phyloP scores from a whole-genome alignment of 1,139 yeast genomes.

The Protomyces inouyei region DNA sequence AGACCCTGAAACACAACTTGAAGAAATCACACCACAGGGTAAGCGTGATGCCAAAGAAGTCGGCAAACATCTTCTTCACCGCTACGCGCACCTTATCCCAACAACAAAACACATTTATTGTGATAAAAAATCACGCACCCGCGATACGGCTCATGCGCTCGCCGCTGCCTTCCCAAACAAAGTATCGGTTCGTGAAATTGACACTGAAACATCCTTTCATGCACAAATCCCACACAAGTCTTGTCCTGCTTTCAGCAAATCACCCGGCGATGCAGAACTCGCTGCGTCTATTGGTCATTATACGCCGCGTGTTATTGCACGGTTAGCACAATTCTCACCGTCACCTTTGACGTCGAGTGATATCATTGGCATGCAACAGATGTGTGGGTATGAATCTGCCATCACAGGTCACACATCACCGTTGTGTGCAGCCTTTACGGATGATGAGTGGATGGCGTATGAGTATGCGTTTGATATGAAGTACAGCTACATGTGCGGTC shows the following conservation, averaged over 20 bases:
- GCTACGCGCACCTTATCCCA: constrained; percentile 4
- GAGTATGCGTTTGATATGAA: constrained; percentile 22
- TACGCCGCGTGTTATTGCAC: constrained; percentile 8
- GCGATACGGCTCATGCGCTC: constrained; percentile 19
- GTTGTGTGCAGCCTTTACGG: constrained; percentile 22
- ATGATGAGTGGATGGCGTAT: constrained; percentile 26
- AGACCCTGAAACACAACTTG: constrained; percentile 11
- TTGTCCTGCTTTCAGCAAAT: constrained; percentile 20
- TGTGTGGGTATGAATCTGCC: constrained; percentile 23
- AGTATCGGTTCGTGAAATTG: constrained; percentile 6
- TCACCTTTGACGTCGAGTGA: constrained; percentile 2
- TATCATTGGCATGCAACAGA: constrained; percentile 23
- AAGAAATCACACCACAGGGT: constrained; percentile 23
- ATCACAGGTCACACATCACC: constrained; percentile 5
- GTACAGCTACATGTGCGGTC: constrained; percentile 23
- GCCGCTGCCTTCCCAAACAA: constrained; percentile 13
- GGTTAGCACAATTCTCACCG: background rate
- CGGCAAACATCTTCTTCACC: constrained; percentile 18
- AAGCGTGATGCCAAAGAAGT: constrained; percentile 12
- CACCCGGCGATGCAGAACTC: constrained; percentile 16
- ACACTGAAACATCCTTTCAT: constrained; percentile 17
- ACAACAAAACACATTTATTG: constrained; percentile 21
- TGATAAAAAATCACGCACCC: constrained; percentile 21
- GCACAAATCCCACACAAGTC: constrained; percentile 25
- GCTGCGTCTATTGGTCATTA: constrained; percentile 14